These are phyloP conservation scores for Skeletonema tropicum DNA, from an alignment of 108 stramenopile species.

Conservation along the genomic window DNA sequence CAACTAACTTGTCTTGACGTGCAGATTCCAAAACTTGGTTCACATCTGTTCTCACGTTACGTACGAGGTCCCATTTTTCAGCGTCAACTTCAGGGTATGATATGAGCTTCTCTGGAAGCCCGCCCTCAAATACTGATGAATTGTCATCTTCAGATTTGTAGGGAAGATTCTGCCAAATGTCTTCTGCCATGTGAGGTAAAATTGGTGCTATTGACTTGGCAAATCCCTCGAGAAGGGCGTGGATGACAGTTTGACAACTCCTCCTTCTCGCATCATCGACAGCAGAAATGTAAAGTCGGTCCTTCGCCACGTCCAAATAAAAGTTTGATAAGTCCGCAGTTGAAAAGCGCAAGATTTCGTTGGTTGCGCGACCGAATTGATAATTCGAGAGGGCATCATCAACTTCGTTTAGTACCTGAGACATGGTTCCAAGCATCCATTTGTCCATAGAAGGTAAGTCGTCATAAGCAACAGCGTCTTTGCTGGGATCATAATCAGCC, in stretches of 20 bases:
- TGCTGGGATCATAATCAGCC: constrained; percentile 85
- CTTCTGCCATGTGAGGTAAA: constrained; percentile 97
- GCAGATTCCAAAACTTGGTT: constrained; percentile 87
- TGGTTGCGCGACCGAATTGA: constrained; percentile 85
- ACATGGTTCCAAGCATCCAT: constrained; percentile 92
- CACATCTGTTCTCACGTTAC: constrained; percentile 81
- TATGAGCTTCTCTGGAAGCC: constrained; percentile 59
- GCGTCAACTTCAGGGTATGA: constrained; percentile 59
- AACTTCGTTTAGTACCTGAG: constrained; percentile 80
- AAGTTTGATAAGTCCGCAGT: constrained; percentile 94
- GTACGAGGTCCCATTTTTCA: constrained; percentile 76
- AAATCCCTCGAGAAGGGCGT: constrained; percentile 84
- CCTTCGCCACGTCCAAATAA: constrained; percentile 97
- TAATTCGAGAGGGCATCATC: constrained; percentile 87
- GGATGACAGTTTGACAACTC: constrained; percentile 92
- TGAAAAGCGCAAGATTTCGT: constrained; percentile 90
- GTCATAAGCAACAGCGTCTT: constrained; percentile 78
- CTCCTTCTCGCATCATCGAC: constrained; percentile 85
- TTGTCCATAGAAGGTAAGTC: constrained; percentile 93
- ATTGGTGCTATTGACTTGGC: constrained; percentile 90
- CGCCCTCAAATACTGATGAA: constrained; percentile 79
- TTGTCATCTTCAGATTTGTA: constrained; percentile 60
- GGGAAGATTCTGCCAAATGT: constrained; percentile 94
- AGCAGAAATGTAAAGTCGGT: constrained; percentile 93
- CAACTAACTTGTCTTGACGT: constrained; percentile 86